Base-by-base conservation (phyloP, 805 yeast species). In the Naumovozyma castellii region DNA sequence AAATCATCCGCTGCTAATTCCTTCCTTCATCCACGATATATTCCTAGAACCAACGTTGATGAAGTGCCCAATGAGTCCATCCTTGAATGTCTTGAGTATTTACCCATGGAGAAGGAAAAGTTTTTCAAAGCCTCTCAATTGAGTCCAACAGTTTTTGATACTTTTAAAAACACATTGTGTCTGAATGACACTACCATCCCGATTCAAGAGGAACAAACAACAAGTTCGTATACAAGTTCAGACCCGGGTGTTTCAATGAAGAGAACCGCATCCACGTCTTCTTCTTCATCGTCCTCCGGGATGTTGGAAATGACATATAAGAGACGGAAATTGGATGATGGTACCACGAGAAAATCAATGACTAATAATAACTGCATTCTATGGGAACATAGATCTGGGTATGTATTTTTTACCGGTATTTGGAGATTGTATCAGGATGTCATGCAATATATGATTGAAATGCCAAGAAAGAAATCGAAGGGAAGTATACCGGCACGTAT, bases 361-460 rank as follows among this genome's bases (percentile, higher is more conserved):
- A 10, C 34, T 10, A 14, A 19, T 22, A 32, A 19, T 12, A 19
- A 83, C 49, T 75, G 86, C 75, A 74, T 86, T 41, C 79, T 85
- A 46, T 86, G 95, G 95, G 92, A 84, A 57, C 80, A 80, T 53
- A 73, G 71, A 47, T 78, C 92, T 4, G 94, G 94, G 0, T 79
- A 79, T 56, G 95, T 85, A 9, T 94, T 84, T 51, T 69, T 85
- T 37, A 86, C 95, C 0, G 94, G 94, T 0, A 71, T 85, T 37
- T 85, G 95, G 94, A 84, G 86, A 57, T 45, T 57, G 27, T 59
- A 53, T 43, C 62, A 59, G 44, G 61, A 57, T 42, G 57, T 56
- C 2, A 54, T 57, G 54, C 48, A 51, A 16, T 56, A 53, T 17
- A 41, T 57, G 34, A 37, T 36, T 16, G 27, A 22, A 6, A 22